These are phyloP conservation scores for Aspergillus indologenus DNA, from an alignment of 495 filamentous ascomycete species.

Conservation along the genomic window DNA sequence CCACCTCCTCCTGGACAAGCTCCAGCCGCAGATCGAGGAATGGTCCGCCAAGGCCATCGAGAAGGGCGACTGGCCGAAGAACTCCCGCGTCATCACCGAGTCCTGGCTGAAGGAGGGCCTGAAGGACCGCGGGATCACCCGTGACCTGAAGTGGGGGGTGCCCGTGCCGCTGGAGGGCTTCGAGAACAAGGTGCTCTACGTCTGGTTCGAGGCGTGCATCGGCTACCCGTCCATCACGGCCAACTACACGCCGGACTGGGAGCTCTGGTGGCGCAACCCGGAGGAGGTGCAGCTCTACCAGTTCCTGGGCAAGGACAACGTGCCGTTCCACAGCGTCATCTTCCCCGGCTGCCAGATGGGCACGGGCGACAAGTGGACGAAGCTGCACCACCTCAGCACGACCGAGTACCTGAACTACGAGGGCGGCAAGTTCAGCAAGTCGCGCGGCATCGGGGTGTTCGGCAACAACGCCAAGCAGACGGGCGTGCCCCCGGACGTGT, in stretches of 20 bases:
- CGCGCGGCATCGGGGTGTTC: conserved; percentile 20
- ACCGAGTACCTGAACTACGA: conserved; percentile 98
- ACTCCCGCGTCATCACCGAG: conserved; percentile 66
- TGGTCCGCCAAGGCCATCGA: conserved; percentile 61
- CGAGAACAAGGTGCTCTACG: conserved; percentile 85
- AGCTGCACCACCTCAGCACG: conserved; percentile 81
- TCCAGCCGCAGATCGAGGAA: conserved; percentile 67
- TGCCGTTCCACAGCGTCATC: conserved; percentile 87
- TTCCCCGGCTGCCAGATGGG: conserved; percentile 88
- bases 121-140: conserved; percentile 82
- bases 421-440: conserved; percentile 80
- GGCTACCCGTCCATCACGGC: conserved; percentile 95
- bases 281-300: conserved; percentile 89
- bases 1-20: conserved; percentile 75
- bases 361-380: conserved; percentile 83
- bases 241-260: conserved; percentile 87
- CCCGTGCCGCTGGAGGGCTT: conserved; percentile 62
- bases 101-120: conserved; percentile 81
- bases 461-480: conserved; percentile 75
- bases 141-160: conserved; percentile 88
- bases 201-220: conserved; percentile 98
- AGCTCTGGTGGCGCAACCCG: conserved; percentile 92
- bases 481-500: conserved; percentile 81
- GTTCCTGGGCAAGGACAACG: conserved; percentile 98
- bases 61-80: conserved; percentile 72